A percentile compares a stretch with the other conserved stretches of the same genome.
Conservation (phyloP, 208 protist genomes). For the Naegleria lovaniensis region DNA sequence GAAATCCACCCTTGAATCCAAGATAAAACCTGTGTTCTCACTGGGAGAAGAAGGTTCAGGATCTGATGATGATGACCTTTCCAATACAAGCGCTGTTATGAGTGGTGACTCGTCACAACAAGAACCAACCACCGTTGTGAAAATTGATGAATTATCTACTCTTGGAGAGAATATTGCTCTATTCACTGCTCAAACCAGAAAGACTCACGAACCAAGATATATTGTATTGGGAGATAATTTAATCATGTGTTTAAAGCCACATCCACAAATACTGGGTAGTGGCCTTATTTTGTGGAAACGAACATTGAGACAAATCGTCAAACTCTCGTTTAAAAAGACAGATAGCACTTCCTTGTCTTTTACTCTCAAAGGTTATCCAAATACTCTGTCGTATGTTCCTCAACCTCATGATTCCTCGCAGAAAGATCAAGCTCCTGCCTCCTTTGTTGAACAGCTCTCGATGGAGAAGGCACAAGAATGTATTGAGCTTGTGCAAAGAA, state of each 20-base stretch:
- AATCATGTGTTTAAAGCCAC: not conserved
- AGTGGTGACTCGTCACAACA: too few species aligned
- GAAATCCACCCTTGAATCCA: not conserved
- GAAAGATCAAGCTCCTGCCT: not conserved
- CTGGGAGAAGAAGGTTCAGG: not conserved
- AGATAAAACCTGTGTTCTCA: not conserved
- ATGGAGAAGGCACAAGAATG: not conserved
- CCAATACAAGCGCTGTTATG: not conserved
- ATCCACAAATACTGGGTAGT: not conserved
- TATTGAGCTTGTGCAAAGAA: not conserved
- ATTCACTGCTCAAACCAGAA: not conserved
- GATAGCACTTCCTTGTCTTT: not conserved
- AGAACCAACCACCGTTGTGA: not conserved
- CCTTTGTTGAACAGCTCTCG: not conserved
- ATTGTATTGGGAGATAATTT: slow-evolving; percentile 12
- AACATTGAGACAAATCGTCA: slow-evolving; percentile 5
- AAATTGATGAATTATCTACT: not conserved
- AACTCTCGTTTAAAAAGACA: not conserved
- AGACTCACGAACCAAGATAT: not conserved
- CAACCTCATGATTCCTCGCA: not conserved
- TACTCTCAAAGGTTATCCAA: not conserved
- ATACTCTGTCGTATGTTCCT: not conserved
- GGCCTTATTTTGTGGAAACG: not conserved
- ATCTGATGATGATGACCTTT: not conserved
- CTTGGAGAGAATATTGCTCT: not conserved